Evolutionary conservation across 257 asterid species (phyloP), one percentile per base, ranked within the genome.

Genomic region (Capsicum chinense): DNA sequence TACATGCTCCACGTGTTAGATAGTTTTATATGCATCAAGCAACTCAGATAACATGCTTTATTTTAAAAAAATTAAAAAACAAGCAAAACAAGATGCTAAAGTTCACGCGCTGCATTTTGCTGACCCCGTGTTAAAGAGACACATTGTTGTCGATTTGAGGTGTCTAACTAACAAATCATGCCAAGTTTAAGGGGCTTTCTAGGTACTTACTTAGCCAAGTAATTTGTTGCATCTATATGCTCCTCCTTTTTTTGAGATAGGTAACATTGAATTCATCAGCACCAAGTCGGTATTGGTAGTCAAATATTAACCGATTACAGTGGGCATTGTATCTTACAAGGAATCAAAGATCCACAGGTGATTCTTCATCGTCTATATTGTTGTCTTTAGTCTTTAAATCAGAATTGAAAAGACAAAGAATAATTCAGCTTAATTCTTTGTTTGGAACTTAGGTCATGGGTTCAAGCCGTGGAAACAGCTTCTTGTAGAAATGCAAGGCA

Each of bases 331-430:
- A 50, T 71, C 60, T 74, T 50, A 21, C 44, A 21, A 74, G 39
- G 80, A 12, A 13, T 19, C 13, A 11, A 74, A 19, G 60, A 19
- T 48, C 17, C 35, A 48, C 7, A 7, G 48, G 80, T 48, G 15
- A 74, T 74, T 74, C 60, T 19, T 26, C 60, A 74, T 21, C 80
- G 21, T 74, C 80, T 50, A 21, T 74, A 74, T 74, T 10, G 60
- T 74, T 19, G n/a, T 74, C 44, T 74, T 74, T 21, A 6, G 17
- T 74, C 44, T 74, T 74, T 21, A 6, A 17, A 21, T 54, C 19
- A 74, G 44, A 50, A 74, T 48, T 73, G 37, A 73, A 73, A 73
- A 73, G 58, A 44, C 80, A 73, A 0, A 26, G 10, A 73, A n/a
- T 37, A 47, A 26, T 47, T 73, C 80, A 73, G 80, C 80, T 73